These are phyloP conservation scores for Baudoinia panamericana DNA, from an alignment of 495 filamentous ascomycete species.

Conservation along the genomic window DNA sequence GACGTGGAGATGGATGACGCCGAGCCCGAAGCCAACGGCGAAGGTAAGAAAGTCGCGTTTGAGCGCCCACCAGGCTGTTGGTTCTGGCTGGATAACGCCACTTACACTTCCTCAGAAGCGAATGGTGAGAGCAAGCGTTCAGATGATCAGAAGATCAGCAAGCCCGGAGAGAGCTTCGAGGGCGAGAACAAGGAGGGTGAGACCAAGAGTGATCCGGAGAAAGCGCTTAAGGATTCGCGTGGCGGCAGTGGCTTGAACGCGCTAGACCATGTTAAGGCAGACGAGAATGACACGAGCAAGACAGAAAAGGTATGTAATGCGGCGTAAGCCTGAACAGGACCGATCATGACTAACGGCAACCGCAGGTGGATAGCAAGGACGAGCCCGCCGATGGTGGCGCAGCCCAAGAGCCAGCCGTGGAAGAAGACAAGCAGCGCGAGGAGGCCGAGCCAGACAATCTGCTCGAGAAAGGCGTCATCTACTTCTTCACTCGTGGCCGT, in stretches of 20 bases:
- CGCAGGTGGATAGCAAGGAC: constrained; percentile 6
- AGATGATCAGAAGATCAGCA: not conserved
- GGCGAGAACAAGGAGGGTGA: constrained; percentile 11
- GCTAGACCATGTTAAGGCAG: constrained; percentile 16
- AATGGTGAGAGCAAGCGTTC: constrained; percentile 6
- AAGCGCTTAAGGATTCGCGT: constrained; percentile 10
- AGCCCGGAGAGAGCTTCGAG: constrained; percentile 9
- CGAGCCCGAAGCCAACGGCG: constrained; percentile 5
- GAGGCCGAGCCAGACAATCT: constrained; percentile 54
- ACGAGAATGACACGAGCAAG: constrained; percentile 10
- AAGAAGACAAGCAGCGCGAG: constrained; percentile 36
- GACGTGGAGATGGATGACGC: constrained; percentile 21
- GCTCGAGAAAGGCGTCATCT: constrained; percentile 85
- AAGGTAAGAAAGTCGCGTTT: constrained; percentile 6
- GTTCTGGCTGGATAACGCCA: constrained; percentile 14
- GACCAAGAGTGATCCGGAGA: constrained; percentile 12
- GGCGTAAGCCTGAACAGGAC: not conserved
- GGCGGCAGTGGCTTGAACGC: constrained; percentile 9
- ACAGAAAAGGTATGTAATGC: constrained; percentile 13
- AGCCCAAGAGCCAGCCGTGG: constrained; percentile 14
- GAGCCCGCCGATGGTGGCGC: constrained; percentile 1
- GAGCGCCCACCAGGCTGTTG: constrained; percentile 13
- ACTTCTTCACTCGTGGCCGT: constrained; percentile 78
- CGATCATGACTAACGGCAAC: too few relatives aligned
- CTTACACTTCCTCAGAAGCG: constrained; percentile 4